These are phyloP conservation scores for Neospermospora avenae DNA, from an alignment of 2,329 filamentous ascomycete species.

Conservation along the genomic window DNA sequence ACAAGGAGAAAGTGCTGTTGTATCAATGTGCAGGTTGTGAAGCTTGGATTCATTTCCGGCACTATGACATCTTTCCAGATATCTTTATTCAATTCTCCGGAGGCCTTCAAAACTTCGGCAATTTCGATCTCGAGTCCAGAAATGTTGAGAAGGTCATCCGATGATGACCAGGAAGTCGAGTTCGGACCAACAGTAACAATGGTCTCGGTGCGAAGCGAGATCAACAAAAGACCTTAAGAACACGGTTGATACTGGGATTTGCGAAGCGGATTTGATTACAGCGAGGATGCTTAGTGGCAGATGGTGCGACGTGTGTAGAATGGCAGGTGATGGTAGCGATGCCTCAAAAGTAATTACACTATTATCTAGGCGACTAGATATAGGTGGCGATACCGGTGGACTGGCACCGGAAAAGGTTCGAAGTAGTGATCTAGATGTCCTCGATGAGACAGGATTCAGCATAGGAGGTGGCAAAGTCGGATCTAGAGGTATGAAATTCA, in stretches of 20 bases:
- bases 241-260: background rate
- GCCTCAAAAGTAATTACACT: background rate
- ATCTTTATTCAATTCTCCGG: background rate
- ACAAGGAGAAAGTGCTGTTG: slow-evolving; percentile 1
- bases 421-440: background rate
- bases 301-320: background rate
- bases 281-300: background rate
- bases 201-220: background rate
- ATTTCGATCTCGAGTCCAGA: background rate
- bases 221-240: background rate
- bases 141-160: background rate
- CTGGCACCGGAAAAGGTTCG: background rate
- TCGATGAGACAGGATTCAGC: background rate
- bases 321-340: background rate
- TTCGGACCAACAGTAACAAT: background rate
- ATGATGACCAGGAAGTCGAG: background rate
- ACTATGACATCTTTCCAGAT: background rate
- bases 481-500: background rate
- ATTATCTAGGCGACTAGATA: background rate
- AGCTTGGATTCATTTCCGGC: background rate
- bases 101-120: background rate
- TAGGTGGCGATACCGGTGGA: background rate
- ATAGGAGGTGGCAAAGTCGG: background rate
- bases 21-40: background rate
- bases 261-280: background rate